Base-by-base conservation (phyloP, 257 asterid genomes). In the Mitragyna speciosa region DNA sequence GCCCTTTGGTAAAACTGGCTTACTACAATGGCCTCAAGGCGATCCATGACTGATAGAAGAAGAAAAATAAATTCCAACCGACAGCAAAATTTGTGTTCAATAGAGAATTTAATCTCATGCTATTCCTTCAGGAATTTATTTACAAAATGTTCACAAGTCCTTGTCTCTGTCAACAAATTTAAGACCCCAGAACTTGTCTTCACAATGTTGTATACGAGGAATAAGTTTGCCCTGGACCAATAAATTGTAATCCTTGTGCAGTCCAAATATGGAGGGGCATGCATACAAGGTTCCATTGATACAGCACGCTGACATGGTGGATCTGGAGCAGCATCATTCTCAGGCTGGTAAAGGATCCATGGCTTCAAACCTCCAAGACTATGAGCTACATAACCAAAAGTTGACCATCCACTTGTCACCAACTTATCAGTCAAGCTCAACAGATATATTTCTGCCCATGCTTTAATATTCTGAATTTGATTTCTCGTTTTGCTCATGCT, bases 361-460 rank as follows among this genome's bases (percentile, higher is more conserved):
- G 97, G 95, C 89, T 82, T 87, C 74, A 94, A 7, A 28, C 95
- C 96, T 73, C 96, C 97, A 24, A 92, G 93, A 51, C 97, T 92
- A 51, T 94, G 97, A 51, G 97, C 97, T 68, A 94, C 94, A 66
- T 92, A 94, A 10, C 97, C 98, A 26, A 92, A 94, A 45, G 97
- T 94, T 14, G 97, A 92, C 91, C 90, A 86, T n/a, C 92, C 86
- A 70, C 94, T 94, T 12, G 97, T 94, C 5, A 91, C 95, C 87
- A 92, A 45, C 79, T 86, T 94, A 79, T 94, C 98, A 5, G 85
- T 87, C 75, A 92, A 81, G 84, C 96, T 89, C 77, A 94, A 89
- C 26, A 58, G 30, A 58, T 58, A 58, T 3, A 58, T 58, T 58
- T 58, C 65, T 58, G 65, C 30, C 26, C 28, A 58, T 22, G 65